These are phyloP conservation scores for Spizellomyces punctatus DNA, from an alignment of 192 early-diverging fungal genomes.

Conservation along the genomic window DNA sequence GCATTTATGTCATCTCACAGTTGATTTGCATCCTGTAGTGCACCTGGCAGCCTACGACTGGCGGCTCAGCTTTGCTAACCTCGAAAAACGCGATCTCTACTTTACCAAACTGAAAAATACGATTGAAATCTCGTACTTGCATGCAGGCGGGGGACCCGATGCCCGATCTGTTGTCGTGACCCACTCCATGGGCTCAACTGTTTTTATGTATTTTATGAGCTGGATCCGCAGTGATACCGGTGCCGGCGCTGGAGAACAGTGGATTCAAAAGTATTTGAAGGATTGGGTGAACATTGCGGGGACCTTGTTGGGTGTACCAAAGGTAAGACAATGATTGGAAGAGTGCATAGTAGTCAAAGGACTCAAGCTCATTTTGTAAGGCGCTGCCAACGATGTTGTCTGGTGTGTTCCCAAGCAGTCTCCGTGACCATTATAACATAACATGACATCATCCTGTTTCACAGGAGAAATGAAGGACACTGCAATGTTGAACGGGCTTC, in stretches of 20 bases:
- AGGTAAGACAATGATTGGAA: slow-evolving; percentile 41
- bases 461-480: slow-evolving; percentile 80
- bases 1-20: slow-evolving; percentile 1
- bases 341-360: background rate
- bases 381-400: too few species aligned
- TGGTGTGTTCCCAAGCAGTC: too few species aligned
- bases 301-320: slow-evolving; percentile 83
- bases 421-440: too few species aligned
- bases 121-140: slow-evolving; percentile 63
- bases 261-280: slow-evolving; percentile 79
- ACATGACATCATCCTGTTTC: background rate
- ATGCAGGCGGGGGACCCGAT: slow-evolving; percentile 1
- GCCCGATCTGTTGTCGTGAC: slow-evolving; percentile 63
- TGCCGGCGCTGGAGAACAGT: slow-evolving; percentile 69
- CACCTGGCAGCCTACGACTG: slow-evolving; percentile 87
- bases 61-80: slow-evolving; percentile 75
- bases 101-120: slow-evolving; percentile 74
- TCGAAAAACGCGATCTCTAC: slow-evolving; percentile 81
- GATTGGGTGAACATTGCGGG: slow-evolving; percentile 85
- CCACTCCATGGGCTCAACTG: slow-evolving; percentile 72
- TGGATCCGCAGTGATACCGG: slow-evolving; percentile 76
- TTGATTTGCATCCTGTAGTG: slow-evolving; percentile 43
- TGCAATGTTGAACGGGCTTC: slow-evolving; percentile 73
- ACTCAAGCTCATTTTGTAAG: background rate
- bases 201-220: slow-evolving; percentile 83